Evolutionary conservation across 345 rosid genomes (phyloP).

Genomic region (Arabidopsis thaliana): DNA sequence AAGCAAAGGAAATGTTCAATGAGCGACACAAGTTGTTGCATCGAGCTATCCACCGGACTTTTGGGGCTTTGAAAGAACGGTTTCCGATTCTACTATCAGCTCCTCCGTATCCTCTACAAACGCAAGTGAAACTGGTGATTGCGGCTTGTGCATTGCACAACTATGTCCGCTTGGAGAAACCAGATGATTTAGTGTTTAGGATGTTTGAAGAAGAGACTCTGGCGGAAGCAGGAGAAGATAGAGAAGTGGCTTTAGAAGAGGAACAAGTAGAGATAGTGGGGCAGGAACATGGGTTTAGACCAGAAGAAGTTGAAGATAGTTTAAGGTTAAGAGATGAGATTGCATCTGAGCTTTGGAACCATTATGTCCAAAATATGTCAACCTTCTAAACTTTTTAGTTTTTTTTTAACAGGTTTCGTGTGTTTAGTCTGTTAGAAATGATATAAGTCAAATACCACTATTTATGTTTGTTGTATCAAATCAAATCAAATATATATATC

Average conservation of each 20-base stretch:
- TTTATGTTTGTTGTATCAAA: conserved; percentile 40
- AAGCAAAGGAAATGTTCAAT: conserved; percentile 72
- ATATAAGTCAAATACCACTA: background rate
- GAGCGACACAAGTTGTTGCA: conserved; percentile 68
- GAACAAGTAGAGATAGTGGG: conserved; percentile 13
- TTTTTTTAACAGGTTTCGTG: background rate
- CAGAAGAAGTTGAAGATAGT: conserved; percentile 53
- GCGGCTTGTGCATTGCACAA: conserved; percentile 88
- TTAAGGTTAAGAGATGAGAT: conserved; percentile 70
- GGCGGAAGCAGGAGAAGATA: conserved; percentile 18
- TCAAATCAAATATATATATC: conserved; percentile 42
- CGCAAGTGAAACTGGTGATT: conserved; percentile 85
- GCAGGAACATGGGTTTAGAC: conserved; percentile 25
- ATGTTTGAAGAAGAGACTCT: conserved; percentile 53
- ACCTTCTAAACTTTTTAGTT: conserved; percentile 20
- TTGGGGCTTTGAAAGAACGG: conserved; percentile 79
- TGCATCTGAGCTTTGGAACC: conserved; percentile 72
- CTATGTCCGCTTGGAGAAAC: conserved; percentile 73
- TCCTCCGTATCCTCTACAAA: conserved; percentile 90
- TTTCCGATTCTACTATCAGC: conserved; percentile 83
- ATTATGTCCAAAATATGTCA: conserved; percentile 57
- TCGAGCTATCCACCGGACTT: conserved; percentile 54
- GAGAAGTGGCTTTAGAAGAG: conserved; percentile 9
- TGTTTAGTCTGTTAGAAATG: background rate
- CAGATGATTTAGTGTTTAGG: conserved; percentile 69